These are phyloP conservation scores for Pulveroboletus sp. DNA, from an alignment of 768 basidiomycete genomes.

Conservation along the genomic window DNA sequence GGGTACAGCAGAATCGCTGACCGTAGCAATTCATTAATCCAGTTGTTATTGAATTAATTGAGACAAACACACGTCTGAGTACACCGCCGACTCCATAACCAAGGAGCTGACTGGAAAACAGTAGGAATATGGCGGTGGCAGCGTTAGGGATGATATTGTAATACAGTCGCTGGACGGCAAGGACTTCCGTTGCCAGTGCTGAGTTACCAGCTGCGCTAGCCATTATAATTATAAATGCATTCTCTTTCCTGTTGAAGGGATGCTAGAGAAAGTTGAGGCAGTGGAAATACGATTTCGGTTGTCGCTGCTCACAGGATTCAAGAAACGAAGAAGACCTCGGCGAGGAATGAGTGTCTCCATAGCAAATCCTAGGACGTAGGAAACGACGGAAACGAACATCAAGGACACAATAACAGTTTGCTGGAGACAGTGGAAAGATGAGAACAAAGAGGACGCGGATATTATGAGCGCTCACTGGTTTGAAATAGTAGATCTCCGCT, in stretches of 20 bases:
- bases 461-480: slow-evolving; percentile 36
- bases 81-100: slow-evolving; percentile 56
- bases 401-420: slow-evolving; percentile 51
- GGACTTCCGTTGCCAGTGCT: slow-evolving; percentile 50
- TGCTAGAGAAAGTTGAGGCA: slow-evolving; percentile 31
- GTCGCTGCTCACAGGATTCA: slow-evolving; percentile 41
- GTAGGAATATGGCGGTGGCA: slow-evolving; percentile 41
- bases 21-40: background rate
- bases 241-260: slow-evolving; percentile 59
- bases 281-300: background rate
- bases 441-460: background rate
- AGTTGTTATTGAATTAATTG: background rate
- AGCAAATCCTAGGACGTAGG: slow-evolving; percentile 45
- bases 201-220: slow-evolving; percentile 50
- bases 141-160: slow-evolving; percentile 37
- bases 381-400: slow-evolving; percentile 51
- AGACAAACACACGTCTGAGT: slow-evolving; percentile 38
- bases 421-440: slow-evolving; percentile 24
- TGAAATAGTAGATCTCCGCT: slow-evolving; percentile 62
- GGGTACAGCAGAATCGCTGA: slow-evolving; percentile 39
- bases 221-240: slow-evolving; percentile 57
- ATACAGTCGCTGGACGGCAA: slow-evolving; percentile 42
- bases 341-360: slow-evolving; percentile 47
- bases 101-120: slow-evolving; percentile 33
- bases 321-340: slow-evolving; percentile 42